Evolutionary conservation across 2,329 filamentous ascomycete species (phyloP).

Genomic region (Penicillium sp.): DNA sequence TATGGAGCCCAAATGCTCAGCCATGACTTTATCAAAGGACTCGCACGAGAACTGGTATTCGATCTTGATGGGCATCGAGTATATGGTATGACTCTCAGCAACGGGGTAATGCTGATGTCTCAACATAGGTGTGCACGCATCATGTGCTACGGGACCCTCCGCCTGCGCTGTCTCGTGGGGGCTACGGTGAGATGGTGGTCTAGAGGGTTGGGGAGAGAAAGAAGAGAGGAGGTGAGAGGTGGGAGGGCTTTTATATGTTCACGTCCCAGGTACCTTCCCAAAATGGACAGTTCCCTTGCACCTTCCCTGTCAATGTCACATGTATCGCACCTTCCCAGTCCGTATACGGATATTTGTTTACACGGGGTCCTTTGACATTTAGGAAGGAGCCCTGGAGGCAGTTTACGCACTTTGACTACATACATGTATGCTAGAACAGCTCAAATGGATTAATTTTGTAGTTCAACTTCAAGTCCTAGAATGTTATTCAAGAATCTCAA

Average conservation of each 20-base stretch:
- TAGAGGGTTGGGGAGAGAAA: not conserved
- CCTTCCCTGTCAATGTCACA: not conserved
- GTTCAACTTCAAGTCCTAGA: not conserved
- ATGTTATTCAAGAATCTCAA: not conserved
- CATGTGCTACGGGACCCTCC: not conserved
- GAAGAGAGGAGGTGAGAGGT: not conserved
- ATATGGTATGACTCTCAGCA: not conserved
- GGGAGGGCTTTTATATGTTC: not conserved
- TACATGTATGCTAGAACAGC: not conserved
- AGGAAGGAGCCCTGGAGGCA: not conserved
- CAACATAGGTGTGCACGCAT: not conserved
- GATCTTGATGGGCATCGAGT: not conserved
- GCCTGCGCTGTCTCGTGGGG: not conserved
- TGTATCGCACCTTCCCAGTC: not conserved
- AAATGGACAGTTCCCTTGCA: not conserved
- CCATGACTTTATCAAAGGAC: not conserved
- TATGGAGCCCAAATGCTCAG: not conserved
- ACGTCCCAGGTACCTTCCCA: not conserved
- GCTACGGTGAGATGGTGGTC: not conserved
- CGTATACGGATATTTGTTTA: not conserved
- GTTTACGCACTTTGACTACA: not conserved
- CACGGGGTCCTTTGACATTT: no score
- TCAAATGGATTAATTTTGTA: not conserved
- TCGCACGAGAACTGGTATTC: not conserved
- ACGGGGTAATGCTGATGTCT: not conserved